Evolutionary conservation across 306 rosid genomes (phyloP).

Genomic region (Casuarina glauca): DNA sequence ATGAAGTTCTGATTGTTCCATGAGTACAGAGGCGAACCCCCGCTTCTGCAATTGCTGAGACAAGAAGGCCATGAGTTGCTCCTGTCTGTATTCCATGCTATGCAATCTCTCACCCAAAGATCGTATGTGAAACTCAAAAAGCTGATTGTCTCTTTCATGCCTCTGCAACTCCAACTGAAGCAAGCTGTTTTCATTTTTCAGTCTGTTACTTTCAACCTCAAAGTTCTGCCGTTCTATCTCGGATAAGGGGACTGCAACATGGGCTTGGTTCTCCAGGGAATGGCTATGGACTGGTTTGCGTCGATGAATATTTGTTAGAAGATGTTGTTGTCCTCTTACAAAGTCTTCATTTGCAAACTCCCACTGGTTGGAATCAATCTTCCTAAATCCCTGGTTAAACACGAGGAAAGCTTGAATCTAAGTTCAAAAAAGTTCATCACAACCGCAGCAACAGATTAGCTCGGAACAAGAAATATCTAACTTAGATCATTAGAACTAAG

Average conservation of each 20-base stretch:
- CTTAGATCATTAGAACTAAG: not conserved
- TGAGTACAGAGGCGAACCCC: conserved; percentile 24
- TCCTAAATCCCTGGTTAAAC: conserved; percentile 39
- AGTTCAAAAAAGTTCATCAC: not conserved
- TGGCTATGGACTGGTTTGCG: conserved; percentile 47
- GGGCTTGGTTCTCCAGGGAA: conserved; percentile 30
- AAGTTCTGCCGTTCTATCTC: conserved; percentile 31
- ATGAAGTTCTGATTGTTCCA: conserved; percentile 34
- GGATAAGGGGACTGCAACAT: conserved; percentile 28
- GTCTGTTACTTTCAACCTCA: conserved; percentile 30
- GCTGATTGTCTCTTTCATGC: conserved; percentile 26
- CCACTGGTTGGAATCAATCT: conserved; percentile 49
- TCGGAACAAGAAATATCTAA: not conserved
- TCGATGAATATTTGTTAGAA: conserved; percentile 38
- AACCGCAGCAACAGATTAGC: not conserved
- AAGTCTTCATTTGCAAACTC: conserved; percentile 49
- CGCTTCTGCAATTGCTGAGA: conserved; percentile 32
- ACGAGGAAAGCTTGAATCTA: conserved; percentile 1
- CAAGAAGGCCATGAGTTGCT: conserved; percentile 14
- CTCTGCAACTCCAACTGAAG: conserved; percentile 31
- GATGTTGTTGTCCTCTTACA: conserved; percentile 40
- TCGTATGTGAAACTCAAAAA: conserved; percentile 28
- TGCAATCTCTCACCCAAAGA: conserved; percentile 26
- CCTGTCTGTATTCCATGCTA: conserved; percentile 31
- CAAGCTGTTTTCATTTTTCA: conserved; percentile 22